Conservation (phyloP, 805 yeast genomes). For the Saccharomycopsis sp. region DNA sequence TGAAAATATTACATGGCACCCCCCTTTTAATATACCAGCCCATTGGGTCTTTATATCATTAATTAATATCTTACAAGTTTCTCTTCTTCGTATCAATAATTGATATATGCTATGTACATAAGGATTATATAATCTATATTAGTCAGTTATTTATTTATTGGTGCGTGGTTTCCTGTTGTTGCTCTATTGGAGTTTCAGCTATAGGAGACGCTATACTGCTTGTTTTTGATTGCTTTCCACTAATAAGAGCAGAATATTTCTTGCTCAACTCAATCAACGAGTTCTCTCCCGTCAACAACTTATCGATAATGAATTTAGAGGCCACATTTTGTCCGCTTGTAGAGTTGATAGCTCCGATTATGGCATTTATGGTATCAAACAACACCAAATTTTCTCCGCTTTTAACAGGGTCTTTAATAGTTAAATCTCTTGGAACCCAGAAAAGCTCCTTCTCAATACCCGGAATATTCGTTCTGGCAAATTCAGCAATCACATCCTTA, state of each 20-base stretch:
- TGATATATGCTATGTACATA: background rate
- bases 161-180: background rate
- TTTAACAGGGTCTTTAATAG: slow-evolving; percentile 35
- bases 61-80: no score
- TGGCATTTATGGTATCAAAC: slow-evolving; percentile 50
- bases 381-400: slow-evolving; percentile 54
- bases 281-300: slow-evolving; percentile 34
- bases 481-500: slow-evolving; percentile 43
- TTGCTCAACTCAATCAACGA: slow-evolving; percentile 14
- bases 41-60: no score
- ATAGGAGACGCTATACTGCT: background rate
- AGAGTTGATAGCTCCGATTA: slow-evolving; percentile 63
- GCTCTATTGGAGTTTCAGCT: background rate
- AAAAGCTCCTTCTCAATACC: slow-evolving; percentile 50
- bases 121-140: background rate
- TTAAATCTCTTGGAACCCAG: slow-evolving; percentile 56
- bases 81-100: no score
- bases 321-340: slow-evolving; percentile 57
- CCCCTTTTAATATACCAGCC: no score
- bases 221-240: background rate
- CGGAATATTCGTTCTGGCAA: slow-evolving; percentile 36
- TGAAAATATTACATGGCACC: no score
- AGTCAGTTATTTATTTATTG: background rate
- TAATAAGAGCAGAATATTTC: slow-evolving; percentile 6
- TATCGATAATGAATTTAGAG: slow-evolving; percentile 48